Evolutionary conservation across 2,329 filamentous ascomycete genomes (phyloP).

Genomic region (Phaeophleospora eucalypticola): DNA sequence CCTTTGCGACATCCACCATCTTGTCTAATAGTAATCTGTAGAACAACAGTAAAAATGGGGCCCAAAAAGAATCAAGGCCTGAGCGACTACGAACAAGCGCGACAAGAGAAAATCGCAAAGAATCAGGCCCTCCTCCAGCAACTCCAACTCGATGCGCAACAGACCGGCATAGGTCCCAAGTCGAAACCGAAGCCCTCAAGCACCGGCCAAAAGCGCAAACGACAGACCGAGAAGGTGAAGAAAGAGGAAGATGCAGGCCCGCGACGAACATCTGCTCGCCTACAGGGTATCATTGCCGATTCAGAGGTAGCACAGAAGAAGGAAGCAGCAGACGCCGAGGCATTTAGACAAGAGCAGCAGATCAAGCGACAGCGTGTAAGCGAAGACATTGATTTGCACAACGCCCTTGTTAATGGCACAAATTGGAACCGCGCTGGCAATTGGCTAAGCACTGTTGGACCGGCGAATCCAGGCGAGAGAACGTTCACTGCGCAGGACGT

Average conservation of each 20-base stretch:
- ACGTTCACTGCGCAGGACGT: slow-evolving; percentile 86
- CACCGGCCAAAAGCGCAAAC: slow-evolving; percentile 37
- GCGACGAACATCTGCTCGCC: slow-evolving; percentile 57
- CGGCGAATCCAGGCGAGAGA: slow-evolving; percentile 72
- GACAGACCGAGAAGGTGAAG: slow-evolving; percentile 52
- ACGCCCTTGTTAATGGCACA: slow-evolving; percentile 75
- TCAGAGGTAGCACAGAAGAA: slow-evolving; percentile 66
- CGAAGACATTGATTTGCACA: slow-evolving; percentile 66
- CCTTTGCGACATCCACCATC: too few species aligned
- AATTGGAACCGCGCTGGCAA: slow-evolving; percentile 63
- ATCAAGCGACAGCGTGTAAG: slow-evolving; percentile 62
- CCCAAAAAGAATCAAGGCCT: slow-evolving; percentile 43
- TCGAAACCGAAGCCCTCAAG: slow-evolving; percentile 49
- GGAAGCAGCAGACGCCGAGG: slow-evolving; percentile 60
- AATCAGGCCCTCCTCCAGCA: slow-evolving; percentile 80
- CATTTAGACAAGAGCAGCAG: slow-evolving; percentile 53
- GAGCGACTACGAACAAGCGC: slow-evolving; percentile 81
- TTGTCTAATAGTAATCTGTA: neutral
- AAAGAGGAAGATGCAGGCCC: slow-evolving; percentile 50
- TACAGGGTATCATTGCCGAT: slow-evolving; percentile 61
- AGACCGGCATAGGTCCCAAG: slow-evolving; percentile 63
- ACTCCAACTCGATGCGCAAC: slow-evolving; percentile 62
- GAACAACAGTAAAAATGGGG: slow-evolving; percentile 14
- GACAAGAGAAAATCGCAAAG: slow-evolving; percentile 80
- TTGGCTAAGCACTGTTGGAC: slow-evolving; percentile 64